phyloP scores from a whole-genome alignment of 768 basidiomycete genomes.

The Lactarius tabidus region DNA sequence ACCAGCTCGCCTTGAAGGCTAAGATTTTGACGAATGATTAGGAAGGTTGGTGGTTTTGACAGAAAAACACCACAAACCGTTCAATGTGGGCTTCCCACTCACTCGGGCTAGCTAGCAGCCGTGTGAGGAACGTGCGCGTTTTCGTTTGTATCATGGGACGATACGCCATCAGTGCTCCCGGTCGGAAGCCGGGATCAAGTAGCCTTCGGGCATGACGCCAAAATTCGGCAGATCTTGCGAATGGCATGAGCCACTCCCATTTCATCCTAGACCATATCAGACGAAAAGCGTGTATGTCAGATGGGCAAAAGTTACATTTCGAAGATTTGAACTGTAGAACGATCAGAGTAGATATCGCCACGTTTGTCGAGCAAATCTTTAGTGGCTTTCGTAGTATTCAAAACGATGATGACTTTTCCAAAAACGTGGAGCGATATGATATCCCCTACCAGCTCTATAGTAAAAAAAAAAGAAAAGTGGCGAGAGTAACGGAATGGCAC shows the following conservation, averaged over 20 bases:
- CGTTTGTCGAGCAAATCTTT: constrained; percentile 52
- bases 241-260: neutral
- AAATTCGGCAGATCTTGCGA: neutral
- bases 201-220: constrained; percentile 5
- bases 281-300: too few species aligned
- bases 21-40: neutral
- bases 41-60: too few species aligned
- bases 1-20: constrained; percentile 4
- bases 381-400: constrained; percentile 44
- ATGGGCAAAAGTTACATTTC: constrained; percentile 2
- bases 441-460: neutral
- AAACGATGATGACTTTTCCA: constrained; percentile 43
- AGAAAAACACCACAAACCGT: neutral
- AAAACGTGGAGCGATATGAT: constrained; percentile 32
- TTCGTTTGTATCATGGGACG: constrained; percentile 2
- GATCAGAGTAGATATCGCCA: constrained; percentile 33
- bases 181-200: constrained; percentile 4
- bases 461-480: neutral
- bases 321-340: neutral
- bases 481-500: neutral
- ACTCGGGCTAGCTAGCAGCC: neutral
- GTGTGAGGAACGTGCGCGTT: neutral
- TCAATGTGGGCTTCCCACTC: constrained; percentile 3
- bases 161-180: neutral
- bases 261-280: neutral